phyloP scores from a whole-genome alignment of 169 alveolate genomes.

The Cryptosporidium felis region DNA sequence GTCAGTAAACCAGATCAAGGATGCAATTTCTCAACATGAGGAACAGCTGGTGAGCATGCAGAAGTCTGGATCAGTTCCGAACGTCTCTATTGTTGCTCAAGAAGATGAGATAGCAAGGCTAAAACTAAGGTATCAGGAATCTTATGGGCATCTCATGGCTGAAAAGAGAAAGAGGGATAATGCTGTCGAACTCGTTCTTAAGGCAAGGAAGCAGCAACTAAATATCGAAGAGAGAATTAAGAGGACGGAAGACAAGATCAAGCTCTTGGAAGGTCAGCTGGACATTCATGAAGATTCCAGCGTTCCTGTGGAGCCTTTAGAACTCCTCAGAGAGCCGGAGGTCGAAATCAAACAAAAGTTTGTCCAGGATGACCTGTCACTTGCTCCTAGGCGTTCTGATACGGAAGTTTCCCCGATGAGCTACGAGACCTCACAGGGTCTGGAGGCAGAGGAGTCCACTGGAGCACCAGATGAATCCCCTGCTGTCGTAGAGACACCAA shows the following conservation, averaged over 20 bases:
- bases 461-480: constrained; percentile 43
- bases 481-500: neutral
- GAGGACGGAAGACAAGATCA: constrained; percentile 51
- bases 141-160: constrained; percentile 54
- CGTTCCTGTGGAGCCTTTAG: constrained; percentile 41
- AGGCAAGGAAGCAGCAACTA: constrained; percentile 40
- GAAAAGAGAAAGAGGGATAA: constrained; percentile 60
- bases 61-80: constrained; percentile 42
- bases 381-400: constrained; percentile 40
- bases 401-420: constrained; percentile 29
- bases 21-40: constrained; percentile 14
- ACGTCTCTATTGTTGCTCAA: constrained; percentile 54
- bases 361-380: constrained; percentile 36
- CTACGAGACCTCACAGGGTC: constrained; percentile 22
- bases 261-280: constrained; percentile 32
- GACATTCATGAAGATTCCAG: constrained; percentile 63
- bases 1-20: constrained; percentile 60
- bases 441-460: constrained; percentile 70
- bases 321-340: constrained; percentile 39
- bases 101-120: constrained; percentile 65
- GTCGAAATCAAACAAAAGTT: constrained; percentile 26
- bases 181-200: constrained; percentile 24
- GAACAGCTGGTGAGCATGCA: constrained; percentile 33
- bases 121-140: constrained; percentile 35
- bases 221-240: constrained; percentile 63